Percentiles rank a stretch among this genome's conserved stretches.
phyloP scores from a whole-genome alignment of 352 stramenopile species.

The Phytophthora colocasiae region DNA sequence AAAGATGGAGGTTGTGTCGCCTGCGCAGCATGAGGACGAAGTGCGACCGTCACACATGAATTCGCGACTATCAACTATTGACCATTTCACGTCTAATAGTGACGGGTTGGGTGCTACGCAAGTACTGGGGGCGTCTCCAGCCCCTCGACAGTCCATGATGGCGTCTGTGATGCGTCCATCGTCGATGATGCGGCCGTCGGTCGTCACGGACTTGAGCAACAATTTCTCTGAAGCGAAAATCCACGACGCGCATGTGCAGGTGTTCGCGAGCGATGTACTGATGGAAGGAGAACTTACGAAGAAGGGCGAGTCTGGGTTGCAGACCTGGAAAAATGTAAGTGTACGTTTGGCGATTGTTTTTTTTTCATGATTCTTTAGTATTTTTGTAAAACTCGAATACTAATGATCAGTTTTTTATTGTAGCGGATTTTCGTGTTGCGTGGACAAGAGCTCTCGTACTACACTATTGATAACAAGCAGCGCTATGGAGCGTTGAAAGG shows the following conservation, averaged over 20 bases:
- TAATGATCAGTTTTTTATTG: background rate
- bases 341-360: constrained; percentile 24
- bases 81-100: constrained; percentile 23
- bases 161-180: constrained; percentile 41
- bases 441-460: constrained; percentile 75
- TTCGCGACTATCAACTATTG: constrained; percentile 34
- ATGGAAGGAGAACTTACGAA: constrained; percentile 79
- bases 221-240: constrained; percentile 72
- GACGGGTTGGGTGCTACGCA: constrained; percentile 15
- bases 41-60: constrained; percentile 38
- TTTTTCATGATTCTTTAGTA: background rate
- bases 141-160: constrained; percentile 34
- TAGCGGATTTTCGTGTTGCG: constrained; percentile 78
- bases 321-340: constrained; percentile 77
- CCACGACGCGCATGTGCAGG: constrained; percentile 54
- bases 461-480: constrained; percentile 62
- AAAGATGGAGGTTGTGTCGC: constrained; percentile 27
- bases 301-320: constrained; percentile 65
- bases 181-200: constrained; percentile 54
- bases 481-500: constrained; percentile 70
- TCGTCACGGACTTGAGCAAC: constrained; percentile 62
- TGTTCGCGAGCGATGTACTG: constrained; percentile 72
- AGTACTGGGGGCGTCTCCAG: constrained; percentile 13
- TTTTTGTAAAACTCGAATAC: background rate
- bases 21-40: constrained; percentile 16